phyloP scores from a whole-genome alignment of 495 filamentous ascomycete species.

The Hypoxylon intermedium region DNA sequence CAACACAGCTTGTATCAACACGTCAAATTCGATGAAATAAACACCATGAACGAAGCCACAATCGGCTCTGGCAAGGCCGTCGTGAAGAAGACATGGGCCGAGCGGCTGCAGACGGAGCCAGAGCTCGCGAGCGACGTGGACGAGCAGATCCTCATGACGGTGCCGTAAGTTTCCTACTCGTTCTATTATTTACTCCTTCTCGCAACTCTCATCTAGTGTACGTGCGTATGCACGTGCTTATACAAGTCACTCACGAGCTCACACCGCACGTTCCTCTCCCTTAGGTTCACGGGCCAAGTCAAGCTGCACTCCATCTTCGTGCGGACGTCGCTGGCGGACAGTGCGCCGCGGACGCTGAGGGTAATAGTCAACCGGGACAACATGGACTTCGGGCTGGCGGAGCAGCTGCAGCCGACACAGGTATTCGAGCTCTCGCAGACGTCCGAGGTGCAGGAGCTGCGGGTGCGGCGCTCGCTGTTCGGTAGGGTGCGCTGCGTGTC shows the following conservation, averaged over 20 bases:
- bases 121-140: slow-evolving; percentile 86
- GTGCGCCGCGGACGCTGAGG: slow-evolving; percentile 82
- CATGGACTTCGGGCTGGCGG: slow-evolving; percentile 80
- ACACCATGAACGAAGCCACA: slow-evolving; percentile 80
- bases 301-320: slow-evolving; percentile 89
- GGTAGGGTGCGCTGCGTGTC: slow-evolving; percentile 76
- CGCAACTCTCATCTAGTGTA: too few relatives aligned
- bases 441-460: slow-evolving; percentile 81
- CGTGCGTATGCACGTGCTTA: slow-evolving; percentile 9
- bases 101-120: slow-evolving; percentile 72
- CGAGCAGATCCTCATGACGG: slow-evolving; percentile 89
- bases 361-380: slow-evolving; percentile 85
- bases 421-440: slow-evolving; percentile 79
- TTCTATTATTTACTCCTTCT: too few relatives aligned
- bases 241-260: not conserved
- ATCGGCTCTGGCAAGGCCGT: slow-evolving; percentile 73
- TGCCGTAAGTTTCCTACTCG: slow-evolving; percentile 72
- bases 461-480: slow-evolving; percentile 87
- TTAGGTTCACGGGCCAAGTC: slow-evolving; percentile 94
- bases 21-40: slow-evolving; percentile 85
- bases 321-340: slow-evolving; percentile 71
- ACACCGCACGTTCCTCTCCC: too few relatives aligned
- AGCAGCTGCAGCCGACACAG: slow-evolving; percentile 75
- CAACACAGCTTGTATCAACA: slow-evolving; percentile 89
- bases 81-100: slow-evolving; percentile 88